These are phyloP conservation scores for Nicotiana rustica DNA, from an alignment of 305 asterid genomes.

Conservation along the genomic window DNA sequence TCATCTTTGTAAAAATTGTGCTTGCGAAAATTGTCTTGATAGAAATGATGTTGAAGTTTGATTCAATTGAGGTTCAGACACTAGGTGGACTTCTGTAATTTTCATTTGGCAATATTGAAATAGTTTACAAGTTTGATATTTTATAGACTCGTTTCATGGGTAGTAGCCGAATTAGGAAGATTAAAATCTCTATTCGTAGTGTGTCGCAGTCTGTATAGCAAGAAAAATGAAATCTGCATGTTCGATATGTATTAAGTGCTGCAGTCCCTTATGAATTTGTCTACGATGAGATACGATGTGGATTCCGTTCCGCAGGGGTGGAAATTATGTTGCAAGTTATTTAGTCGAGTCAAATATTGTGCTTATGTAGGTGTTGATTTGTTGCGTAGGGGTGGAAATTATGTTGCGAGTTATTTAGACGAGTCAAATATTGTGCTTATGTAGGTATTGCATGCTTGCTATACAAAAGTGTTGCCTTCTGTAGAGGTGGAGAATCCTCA, in stretches of 20 bases:
- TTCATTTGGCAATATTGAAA: slow-evolving; percentile 1
- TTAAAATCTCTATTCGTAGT: not conserved
- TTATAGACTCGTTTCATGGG: not conserved
- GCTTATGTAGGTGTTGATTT: slow-evolving; percentile 60
- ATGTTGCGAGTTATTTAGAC: not conserved
- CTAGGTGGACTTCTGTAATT: not conserved
- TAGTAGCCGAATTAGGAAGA: not conserved
- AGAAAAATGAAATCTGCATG: not conserved
- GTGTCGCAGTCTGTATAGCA: not conserved
- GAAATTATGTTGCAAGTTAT: slow-evolving; percentile 4
- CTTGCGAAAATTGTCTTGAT: not conserved
- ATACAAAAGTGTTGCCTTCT: slow-evolving; percentile 85
- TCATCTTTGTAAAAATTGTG: not conserved
- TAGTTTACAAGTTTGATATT: not conserved
- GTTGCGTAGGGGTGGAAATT: not conserved
- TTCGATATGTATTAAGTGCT: not conserved
- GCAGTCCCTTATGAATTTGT: not conserved
- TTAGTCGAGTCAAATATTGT: slow-evolving; percentile 15
- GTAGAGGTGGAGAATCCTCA: slow-evolving; percentile 89
- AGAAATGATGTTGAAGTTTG: not conserved
- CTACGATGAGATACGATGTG: not conserved
- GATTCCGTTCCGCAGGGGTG: not conserved
- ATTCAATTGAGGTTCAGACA: not conserved
- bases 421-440: slow-evolving; percentile 18
- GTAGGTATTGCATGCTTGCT: slow-evolving; percentile 91